Conservation (phyloP, 495 filamentous ascomycete species). For the Gamarada debralockiae region DNA sequence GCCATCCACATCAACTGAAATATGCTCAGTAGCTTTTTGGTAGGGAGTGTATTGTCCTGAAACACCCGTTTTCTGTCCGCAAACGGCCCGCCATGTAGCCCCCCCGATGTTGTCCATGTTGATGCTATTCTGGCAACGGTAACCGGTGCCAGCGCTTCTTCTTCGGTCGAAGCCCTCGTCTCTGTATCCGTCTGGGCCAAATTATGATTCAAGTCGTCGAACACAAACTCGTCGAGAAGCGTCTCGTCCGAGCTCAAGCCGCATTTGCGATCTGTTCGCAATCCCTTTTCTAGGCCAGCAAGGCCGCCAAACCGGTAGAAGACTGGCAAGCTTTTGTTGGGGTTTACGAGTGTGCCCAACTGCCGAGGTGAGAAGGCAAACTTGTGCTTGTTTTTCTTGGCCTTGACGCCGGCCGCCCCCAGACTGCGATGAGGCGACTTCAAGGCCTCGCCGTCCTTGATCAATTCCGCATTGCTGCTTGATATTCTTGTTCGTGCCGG, state of each 20-base stretch:
- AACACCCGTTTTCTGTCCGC: conserved; percentile 58
- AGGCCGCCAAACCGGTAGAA: conserved; percentile 79
- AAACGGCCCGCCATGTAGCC: conserved; percentile 18
- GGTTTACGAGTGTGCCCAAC: conserved; percentile 72
- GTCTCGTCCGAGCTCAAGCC: conserved; percentile 77
- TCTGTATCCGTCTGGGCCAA: conserved; percentile 7
- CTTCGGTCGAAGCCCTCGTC: neutral
- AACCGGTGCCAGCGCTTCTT: conserved; percentile 10
- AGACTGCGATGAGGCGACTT: conserved; percentile 67
- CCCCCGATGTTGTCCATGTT: neutral
- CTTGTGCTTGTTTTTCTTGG: conserved; percentile 70
- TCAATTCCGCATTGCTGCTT: conserved; percentile 45
- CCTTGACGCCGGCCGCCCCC: conserved; percentile 63
- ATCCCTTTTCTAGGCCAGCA: conserved; percentile 67
- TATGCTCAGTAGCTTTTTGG: conserved; percentile 68
- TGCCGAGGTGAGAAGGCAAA: conserved; percentile 84
- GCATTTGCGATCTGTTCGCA: conserved; percentile 61
- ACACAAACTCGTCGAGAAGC: conserved; percentile 55
- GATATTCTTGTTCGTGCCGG: too few relatives aligned
- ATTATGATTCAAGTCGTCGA: conserved; percentile 63
- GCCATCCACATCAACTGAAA: conserved; percentile 77
- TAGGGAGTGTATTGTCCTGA: conserved; percentile 68
- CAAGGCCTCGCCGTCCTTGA: conserved; percentile 45
- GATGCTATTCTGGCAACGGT: conserved; percentile 9
- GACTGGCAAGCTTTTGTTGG: conserved; percentile 76